Conservation (phyloP, 305 asterid species). For the Fraxinus sp. region DNA sequence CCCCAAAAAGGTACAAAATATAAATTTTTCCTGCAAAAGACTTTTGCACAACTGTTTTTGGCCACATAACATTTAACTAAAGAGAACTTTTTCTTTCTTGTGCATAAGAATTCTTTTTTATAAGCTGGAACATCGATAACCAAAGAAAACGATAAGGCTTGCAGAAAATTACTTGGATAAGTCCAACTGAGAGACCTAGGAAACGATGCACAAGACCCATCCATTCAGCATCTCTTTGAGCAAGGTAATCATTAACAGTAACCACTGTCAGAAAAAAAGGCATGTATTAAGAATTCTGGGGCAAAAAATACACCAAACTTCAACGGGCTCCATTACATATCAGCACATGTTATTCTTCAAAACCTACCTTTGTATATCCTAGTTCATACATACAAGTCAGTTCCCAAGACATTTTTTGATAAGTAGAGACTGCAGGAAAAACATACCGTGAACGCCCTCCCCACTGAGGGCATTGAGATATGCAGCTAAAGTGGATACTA, state of each 20-base stretch:
- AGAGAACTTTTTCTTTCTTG: not conserved
- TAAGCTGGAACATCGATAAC: not conserved
- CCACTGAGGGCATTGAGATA: constrained; percentile 94
- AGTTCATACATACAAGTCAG: not conserved
- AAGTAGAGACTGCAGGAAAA: constrained; percentile 15
- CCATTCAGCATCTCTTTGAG: constrained; percentile 99
- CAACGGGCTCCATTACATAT: constrained; percentile 14
- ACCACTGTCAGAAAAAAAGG: constrained; percentile 62
- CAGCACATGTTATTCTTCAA: constrained; percentile 15
- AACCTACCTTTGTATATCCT: constrained; percentile 17
- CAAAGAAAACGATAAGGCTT: constrained; percentile 15
- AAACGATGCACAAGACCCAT: constrained; percentile 99
- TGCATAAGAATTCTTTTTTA: not conserved
- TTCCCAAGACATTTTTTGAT: constrained; percentile 11
- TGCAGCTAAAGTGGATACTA: constrained; percentile 97
- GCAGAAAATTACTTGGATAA: constrained; percentile 73
- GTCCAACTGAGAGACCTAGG: constrained; percentile 97
- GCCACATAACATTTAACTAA: not conserved
- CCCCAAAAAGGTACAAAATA: not conserved
- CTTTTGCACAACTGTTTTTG: not conserved
- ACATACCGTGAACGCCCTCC: constrained; percentile 97
- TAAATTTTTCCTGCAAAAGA: constrained; percentile 6
- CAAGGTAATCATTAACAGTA: constrained; percentile 94
- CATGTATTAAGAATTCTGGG: constrained; percentile 22
- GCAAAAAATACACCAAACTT: constrained; percentile 18